These are phyloP conservation scores for Ascochyta viciae-villosae DNA, from an alignment of 2,329 filamentous ascomycete species.

Conservation along the genomic window DNA sequence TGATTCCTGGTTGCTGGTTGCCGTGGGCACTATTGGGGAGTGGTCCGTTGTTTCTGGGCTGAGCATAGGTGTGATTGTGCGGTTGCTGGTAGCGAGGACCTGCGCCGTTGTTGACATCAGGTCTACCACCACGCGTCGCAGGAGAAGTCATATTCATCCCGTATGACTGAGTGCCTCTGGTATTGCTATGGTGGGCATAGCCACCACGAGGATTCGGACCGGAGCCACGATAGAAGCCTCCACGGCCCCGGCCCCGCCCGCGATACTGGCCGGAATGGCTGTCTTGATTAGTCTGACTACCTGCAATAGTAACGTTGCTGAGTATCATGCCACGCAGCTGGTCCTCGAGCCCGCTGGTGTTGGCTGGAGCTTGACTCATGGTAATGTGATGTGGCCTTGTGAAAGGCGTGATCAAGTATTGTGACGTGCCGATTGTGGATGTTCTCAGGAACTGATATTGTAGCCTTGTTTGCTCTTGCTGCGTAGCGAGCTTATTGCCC, in stretches of 20 bases:
- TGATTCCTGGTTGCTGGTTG: neutral
- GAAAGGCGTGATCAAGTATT: neutral
- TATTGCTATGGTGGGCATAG: conserved; percentile 16
- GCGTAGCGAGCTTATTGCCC: neutral
- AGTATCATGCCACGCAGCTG: conserved; percentile 68
- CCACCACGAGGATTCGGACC: conserved; percentile 15
- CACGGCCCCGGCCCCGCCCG: conserved; percentile 32
- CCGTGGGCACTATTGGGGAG: conserved; percentile 4
- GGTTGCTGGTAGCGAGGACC: conserved; percentile 17
- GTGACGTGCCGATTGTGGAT: neutral
- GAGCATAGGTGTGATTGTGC: conserved; percentile 4
- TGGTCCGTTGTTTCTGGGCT: conserved; percentile 7
- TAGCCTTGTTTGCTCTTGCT: neutral
- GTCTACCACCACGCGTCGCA: conserved; percentile 20
- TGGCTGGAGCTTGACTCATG: conserved; percentile 27
- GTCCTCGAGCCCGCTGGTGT: conserved; percentile 54
- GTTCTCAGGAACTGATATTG: neutral
- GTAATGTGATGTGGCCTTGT: conserved; percentile 5
- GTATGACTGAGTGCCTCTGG: conserved; percentile 13
- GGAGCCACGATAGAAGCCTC: conserved; percentile 20
- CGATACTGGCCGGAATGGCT: conserved; percentile 27
- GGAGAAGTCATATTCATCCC: conserved; percentile 5
- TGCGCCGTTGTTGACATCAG: conserved; percentile 9
- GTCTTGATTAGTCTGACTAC: conserved; percentile 24
- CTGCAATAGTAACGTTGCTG: conserved; percentile 54